Evolutionary conservation across 306 rosid species (phyloP), one percentile per base, ranked within the genome.

Genomic region (Quercus suber): DNA sequence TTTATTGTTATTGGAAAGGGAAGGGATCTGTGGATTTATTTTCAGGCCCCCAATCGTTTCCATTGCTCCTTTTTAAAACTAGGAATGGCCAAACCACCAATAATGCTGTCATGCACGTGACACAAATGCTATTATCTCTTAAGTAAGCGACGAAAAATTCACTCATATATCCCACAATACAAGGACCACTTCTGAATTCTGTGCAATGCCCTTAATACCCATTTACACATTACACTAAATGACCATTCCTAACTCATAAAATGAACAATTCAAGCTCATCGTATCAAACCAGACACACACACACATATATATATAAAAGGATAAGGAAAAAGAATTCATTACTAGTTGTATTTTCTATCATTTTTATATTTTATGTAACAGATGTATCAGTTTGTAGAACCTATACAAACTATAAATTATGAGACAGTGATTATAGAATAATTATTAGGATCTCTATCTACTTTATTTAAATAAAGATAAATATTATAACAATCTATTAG

Each of bases 81-180:
- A 82, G 84, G 87, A 89, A 79, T 87, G 94, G 89, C 86, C 89
- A 77, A 79, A 87, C 87, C 88, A 53, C 75, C 78, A 86, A 80
- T 78, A 86, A 83, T 88, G 87, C 83, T 82, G 90, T 70, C 80
- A 74, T 80, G 89, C 98, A 90, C 90, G 93, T 91, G 97, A 90
- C 82, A 70, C 49, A 73, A 84, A 83, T 64, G 75, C 79, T 23
- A 75, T 86, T 78, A 73, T 79, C 80, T 73, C 79, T 18, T 58
- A 49, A 19, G 30, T 60, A 37, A 18, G 68, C 53, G 56, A 75
- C 35, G 69, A 25, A 61, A 60, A 71, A 70, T n/a, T 49, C 49
- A 18, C 12, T 25, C 52, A 7, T 33, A 20, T 4, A 43, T 56
- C 10, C 53, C 12, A 31, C 23, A 20, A 28, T 41, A 41, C 59